A percentile compares a stretch with the other conserved stretches of the same genome.
Conservation (phyloP, 352 stramenopile genomes). For the Plasmopara muralis region DNA sequence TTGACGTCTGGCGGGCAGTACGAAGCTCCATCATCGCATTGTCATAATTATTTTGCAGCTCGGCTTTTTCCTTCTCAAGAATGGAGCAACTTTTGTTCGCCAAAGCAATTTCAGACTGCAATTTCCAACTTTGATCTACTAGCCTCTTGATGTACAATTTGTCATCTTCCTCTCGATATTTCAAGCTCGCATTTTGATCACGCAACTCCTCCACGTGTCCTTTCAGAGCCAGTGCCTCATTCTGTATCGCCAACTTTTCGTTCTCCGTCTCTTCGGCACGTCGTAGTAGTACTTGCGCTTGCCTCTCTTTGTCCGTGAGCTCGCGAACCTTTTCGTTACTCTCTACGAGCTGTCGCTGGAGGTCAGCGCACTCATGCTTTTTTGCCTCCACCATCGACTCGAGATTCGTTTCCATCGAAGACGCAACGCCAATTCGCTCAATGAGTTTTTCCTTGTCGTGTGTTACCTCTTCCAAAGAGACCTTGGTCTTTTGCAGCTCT, state of each 20-base stretch:
- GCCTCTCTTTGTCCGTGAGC: conserved; percentile 29
- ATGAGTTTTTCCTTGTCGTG: conserved; percentile 44
- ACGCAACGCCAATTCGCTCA: conserved; percentile 29
- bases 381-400: conserved; percentile 47
- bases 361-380: conserved; percentile 37
- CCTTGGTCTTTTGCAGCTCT: conserved; percentile 38
- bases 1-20: conserved; percentile 46
- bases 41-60: conserved; percentile 53
- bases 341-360: conserved; percentile 37
- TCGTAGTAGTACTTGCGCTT: conserved; percentile 33
- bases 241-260: conserved; percentile 59
- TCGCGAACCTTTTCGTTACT: conserved; percentile 45
- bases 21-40: conserved; percentile 43
- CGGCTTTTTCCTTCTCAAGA: conserved; percentile 46
- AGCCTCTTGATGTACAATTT: conserved; percentile 38
- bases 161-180: conserved; percentile 42
- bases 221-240: conserved; percentile 47
- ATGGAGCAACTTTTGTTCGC: conserved; percentile 25
- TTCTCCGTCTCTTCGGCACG: conserved; percentile 56
- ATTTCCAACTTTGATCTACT: conserved; percentile 41
- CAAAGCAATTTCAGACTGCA: conserved; percentile 36
- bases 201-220: conserved; percentile 59
- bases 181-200: conserved; percentile 54
- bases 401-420: conserved; percentile 35
- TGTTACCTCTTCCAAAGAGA: conserved; percentile 26